Evolutionary conservation across 139 green algal genomes (phyloP), one percentile per base, ranked within the genome.

Genomic region (Chlamydomonas schloesseri): DNA sequence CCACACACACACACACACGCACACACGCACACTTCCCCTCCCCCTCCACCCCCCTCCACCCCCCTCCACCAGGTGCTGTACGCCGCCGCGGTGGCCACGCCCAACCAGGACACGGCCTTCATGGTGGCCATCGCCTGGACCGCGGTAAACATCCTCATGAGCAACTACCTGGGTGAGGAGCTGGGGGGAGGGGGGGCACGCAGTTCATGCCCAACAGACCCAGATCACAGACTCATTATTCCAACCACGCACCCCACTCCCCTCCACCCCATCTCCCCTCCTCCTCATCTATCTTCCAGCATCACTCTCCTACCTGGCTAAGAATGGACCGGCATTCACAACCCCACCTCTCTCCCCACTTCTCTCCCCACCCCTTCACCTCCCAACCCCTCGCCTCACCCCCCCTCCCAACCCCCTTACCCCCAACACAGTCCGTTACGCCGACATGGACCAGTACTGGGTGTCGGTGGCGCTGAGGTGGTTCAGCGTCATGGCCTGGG

Each of bases 61-160:
- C 8, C 42, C 69, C 76, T 37, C 26, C 14, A 18, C 23, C 88
- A 93, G 90, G 90, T 92, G 58, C 86, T 93, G 68, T 65, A 91
- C 67, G 88, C 89, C 18, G 82, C 90, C 42, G 90, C 88, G 4
- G 71, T 88, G 23, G 74, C 91, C 31, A 90, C 86, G 0, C 87
- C 88, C 53, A 92, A 92, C 73, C 92, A 94, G 84, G 93, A 95
- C 65, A 81, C 83, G 31, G 93, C 93, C 2, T 95, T 95, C 91
- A 94, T 95, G 93, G n/a, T 95, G 8, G 90, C 89, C 42, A 94
- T 94, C 31, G 89, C 84, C 20, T 95, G 92, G 90, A 94, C 93
- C 5, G 93, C 93, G 0, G 60, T 95, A 82, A 94, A 95, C 89
- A 88, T 95, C 73, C 78, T 95, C 47, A 78, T 94, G 71, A 88